A percentile compares a stretch with the other conserved stretches of the same genome.
These are phyloP conservation scores for Hyphodiscus hymeniophilus DNA, from an alignment of 495 filamentous ascomycete genomes.

Conservation along the genomic window DNA sequence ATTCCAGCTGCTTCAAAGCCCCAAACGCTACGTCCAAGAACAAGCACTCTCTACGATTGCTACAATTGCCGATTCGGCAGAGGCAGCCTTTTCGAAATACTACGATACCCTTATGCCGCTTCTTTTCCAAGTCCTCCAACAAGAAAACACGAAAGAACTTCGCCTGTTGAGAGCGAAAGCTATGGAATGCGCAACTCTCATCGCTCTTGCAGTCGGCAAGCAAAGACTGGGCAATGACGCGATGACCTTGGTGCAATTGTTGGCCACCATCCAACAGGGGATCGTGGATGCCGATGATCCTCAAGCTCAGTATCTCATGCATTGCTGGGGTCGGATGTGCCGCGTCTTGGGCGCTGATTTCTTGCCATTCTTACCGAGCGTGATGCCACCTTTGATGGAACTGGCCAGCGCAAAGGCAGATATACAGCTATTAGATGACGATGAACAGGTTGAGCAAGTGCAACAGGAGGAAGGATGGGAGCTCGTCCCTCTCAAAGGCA, in stretches of 20 bases:
- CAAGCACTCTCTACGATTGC: constrained; percentile 97
- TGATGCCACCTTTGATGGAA: constrained; percentile 90
- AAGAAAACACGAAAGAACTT: constrained; percentile 88
- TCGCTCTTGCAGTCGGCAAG: constrained; percentile 91
- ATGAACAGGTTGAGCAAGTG: constrained; percentile 85
- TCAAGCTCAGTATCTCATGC: constrained; percentile 92
- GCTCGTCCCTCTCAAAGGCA: constrained; percentile 89
- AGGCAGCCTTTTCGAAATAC: constrained; percentile 91
- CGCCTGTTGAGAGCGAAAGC: constrained; percentile 89
- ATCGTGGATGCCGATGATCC: constrained; percentile 92
- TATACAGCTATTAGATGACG: constrained; percentile 92
- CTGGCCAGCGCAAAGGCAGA: constrained; percentile 94
- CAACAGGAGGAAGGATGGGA: constrained; percentile 98
- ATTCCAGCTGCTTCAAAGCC: constrained; percentile 74
- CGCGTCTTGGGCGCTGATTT: constrained; percentile 86
- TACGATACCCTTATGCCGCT: constrained; percentile 94
- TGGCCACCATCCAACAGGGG: constrained; percentile 78
- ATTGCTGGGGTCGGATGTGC: constrained; percentile 99
- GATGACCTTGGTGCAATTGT: constrained; percentile 70
- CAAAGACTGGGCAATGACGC: constrained; percentile 86
- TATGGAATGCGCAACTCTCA: constrained; percentile 98
- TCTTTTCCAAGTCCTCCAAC: constrained; percentile 77
- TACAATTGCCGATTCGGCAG: constrained; percentile 95
- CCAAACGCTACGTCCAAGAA: constrained; percentile 94
- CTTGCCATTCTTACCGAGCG: constrained; percentile 79